Conservation (phyloP, 129 eudicot genomes). For the Dittrichia graveolens region DNA sequence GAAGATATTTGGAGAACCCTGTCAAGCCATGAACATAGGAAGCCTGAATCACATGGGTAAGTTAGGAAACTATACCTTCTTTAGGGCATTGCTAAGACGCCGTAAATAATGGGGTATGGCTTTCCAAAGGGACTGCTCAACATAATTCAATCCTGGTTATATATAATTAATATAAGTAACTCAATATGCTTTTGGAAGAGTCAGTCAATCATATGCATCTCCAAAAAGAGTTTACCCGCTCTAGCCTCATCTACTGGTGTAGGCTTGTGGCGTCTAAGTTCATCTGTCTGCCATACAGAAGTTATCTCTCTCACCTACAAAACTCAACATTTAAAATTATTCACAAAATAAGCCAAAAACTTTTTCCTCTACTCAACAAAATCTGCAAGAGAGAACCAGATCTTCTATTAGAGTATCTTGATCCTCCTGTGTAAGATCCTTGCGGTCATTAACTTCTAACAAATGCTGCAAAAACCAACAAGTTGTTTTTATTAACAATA, state of each 20-base stretch:
- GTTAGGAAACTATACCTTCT: constrained; percentile 56
- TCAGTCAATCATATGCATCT: not conserved
- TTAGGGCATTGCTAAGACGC: constrained; percentile 95
- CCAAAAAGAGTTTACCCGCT: constrained; percentile 58
- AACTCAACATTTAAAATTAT: constrained; percentile 21
- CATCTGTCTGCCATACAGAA: constrained; percentile 99
- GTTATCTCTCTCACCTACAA: constrained; percentile 93
- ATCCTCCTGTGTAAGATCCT: constrained; percentile 87
- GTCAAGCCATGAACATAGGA: constrained; percentile 7
- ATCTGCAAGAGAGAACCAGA: constrained; percentile 57
- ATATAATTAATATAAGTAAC: constrained; percentile 21
- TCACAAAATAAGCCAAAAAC: not conserved
- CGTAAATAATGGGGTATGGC: constrained; percentile 96
- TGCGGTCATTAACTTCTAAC: constrained; percentile 78
- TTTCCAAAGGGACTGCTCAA: constrained; percentile 98
- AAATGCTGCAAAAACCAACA: constrained; percentile 65
- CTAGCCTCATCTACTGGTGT: constrained; percentile 99
- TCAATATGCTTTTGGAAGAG: constrained; percentile 6
- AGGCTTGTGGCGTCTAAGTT: constrained; percentile 94
- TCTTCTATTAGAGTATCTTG: constrained; percentile 92
- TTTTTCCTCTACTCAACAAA: not conserved
- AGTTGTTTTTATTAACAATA: not conserved
- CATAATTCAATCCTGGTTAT: constrained; percentile 72
- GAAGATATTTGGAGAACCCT: not conserved
- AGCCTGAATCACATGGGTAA: not conserved